phyloP scores from a whole-genome alignment of 2,329 filamentous ascomycete genomes.

The Aspergillus vadensis region DNA sequence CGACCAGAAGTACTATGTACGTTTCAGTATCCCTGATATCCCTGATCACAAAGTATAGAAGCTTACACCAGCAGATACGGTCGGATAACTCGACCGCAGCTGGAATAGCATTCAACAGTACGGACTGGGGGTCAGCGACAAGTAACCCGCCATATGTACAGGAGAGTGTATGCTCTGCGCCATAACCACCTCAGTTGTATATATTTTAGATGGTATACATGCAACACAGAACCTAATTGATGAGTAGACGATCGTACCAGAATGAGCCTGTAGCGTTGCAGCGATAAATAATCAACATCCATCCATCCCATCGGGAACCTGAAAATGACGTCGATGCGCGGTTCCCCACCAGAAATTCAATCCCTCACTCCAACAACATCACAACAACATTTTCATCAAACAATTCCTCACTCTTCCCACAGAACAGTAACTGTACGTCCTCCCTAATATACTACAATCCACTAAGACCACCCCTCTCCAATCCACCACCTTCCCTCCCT shows the following conservation, averaged over 20 bases:
- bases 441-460: background rate
- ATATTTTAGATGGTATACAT: no score
- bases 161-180: slow-evolving; percentile 26
- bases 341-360: background rate
- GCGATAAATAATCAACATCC: slow-evolving; percentile 5
- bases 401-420: background rate
- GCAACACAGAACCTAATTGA: background rate
- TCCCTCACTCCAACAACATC: background rate
- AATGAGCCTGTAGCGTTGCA: slow-evolving; percentile 4
- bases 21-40: no score
- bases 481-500: background rate
- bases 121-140: slow-evolving; percentile 34
- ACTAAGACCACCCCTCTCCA: background rate
- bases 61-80: slow-evolving; percentile 27
- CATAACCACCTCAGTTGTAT: no score
- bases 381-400: background rate
- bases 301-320: background rate
- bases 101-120: slow-evolving; percentile 29
- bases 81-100: slow-evolving; percentile 33
- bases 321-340: slow-evolving; percentile 17
- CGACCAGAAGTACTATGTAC: slow-evolving; percentile 31
- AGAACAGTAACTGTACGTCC: background rate
- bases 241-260: background rate
- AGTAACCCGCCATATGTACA: slow-evolving; percentile 36
- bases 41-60: background rate